A percentile compares a stretch with the other conserved stretches of the same genome.
phyloP scores from a whole-genome alignment of 1,139 yeast species.

The Sugiyamaella xylanicola region DNA sequence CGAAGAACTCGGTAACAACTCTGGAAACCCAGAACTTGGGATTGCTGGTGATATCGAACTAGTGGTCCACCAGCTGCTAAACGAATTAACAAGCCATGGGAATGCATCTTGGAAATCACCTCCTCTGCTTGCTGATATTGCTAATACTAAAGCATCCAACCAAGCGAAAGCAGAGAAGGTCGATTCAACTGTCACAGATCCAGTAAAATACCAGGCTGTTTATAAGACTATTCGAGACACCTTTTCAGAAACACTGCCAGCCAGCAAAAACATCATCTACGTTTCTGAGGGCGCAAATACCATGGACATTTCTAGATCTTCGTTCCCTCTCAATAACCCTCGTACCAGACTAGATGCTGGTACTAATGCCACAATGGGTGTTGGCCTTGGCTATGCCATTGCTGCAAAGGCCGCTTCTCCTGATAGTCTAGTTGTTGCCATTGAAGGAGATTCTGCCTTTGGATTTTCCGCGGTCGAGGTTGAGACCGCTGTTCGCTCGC shows the following conservation, averaged over 20 bases:
- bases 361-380: slow-evolving; percentile 73
- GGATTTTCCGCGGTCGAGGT: slow-evolving; percentile 68
- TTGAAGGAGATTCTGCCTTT: slow-evolving; percentile 73
- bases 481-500: slow-evolving; percentile 60
- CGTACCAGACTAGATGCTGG: slow-evolving; percentile 65
- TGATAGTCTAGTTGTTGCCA: slow-evolving; percentile 52
- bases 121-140: slow-evolving; percentile 39
- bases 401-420: slow-evolving; percentile 58
- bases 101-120: slow-evolving; percentile 39
- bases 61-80: slow-evolving; percentile 45
- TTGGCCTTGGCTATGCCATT: slow-evolving; percentile 66
- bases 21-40: slow-evolving; percentile 45
- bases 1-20: slow-evolving; percentile 55
- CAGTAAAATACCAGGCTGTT: slow-evolving; percentile 55
- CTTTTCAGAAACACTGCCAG: slow-evolving; percentile 37
- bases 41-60: slow-evolving; percentile 54
- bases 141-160: slow-evolving; percentile 44
- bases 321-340: slow-evolving; percentile 57
- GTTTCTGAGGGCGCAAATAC: slow-evolving; percentile 71
- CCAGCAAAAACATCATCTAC: slow-evolving; percentile 43
- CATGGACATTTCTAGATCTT: slow-evolving; percentile 65
- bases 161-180: slow-evolving; percentile 40
- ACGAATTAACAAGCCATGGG: slow-evolving; percentile 25
- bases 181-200: slow-evolving; percentile 36
- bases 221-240: slow-evolving; percentile 52